These are phyloP conservation scores for Cicer cuneatum DNA, from an alignment of 306 rosid genomes.

Conservation along the genomic window DNA sequence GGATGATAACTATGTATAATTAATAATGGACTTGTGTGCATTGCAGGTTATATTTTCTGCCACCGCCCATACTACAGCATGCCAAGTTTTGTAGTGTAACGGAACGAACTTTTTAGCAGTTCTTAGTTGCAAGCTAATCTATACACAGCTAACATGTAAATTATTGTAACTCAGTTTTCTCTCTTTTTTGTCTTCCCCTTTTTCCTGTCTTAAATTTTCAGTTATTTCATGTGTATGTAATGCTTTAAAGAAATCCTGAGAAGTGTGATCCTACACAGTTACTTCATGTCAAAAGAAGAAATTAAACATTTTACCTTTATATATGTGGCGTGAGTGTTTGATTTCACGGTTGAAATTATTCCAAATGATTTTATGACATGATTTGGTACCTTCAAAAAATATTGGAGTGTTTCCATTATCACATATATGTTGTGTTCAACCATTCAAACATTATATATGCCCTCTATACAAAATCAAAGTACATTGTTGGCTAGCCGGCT, in stretches of 20 bases:
- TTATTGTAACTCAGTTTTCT: slow-evolving; percentile 38
- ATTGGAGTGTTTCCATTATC: too few relatives aligned
- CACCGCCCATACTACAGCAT: slow-evolving; percentile 42
- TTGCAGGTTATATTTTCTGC: slow-evolving; percentile 65
- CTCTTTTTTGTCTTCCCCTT: background rate
- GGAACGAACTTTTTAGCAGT: slow-evolving; percentile 49
- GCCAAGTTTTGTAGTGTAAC: slow-evolving; percentile 72
- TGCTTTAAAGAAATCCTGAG: too few relatives aligned
- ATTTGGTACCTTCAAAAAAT: too few relatives aligned
- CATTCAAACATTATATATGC: too few relatives aligned
- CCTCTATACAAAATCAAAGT: background rate
- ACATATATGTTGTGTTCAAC: too few relatives aligned
- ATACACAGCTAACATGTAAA: slow-evolving; percentile 62
- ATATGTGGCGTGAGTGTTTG: too few relatives aligned
- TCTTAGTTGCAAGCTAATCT: slow-evolving; percentile 52
- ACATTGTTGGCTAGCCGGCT: background rate
- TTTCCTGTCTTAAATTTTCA: background rate
- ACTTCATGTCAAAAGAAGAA: too few relatives aligned
- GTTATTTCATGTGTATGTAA: too few relatives aligned
- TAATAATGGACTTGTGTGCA: slow-evolving; percentile 46
- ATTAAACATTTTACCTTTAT: too few relatives aligned
- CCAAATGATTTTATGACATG: too few relatives aligned
- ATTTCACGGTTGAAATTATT: too few relatives aligned
- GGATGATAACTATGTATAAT: background rate
- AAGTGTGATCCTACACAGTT: too few relatives aligned